Conservation (phyloP, 768 basidiomycete species). For the Lanmaoa rubissima region DNA sequence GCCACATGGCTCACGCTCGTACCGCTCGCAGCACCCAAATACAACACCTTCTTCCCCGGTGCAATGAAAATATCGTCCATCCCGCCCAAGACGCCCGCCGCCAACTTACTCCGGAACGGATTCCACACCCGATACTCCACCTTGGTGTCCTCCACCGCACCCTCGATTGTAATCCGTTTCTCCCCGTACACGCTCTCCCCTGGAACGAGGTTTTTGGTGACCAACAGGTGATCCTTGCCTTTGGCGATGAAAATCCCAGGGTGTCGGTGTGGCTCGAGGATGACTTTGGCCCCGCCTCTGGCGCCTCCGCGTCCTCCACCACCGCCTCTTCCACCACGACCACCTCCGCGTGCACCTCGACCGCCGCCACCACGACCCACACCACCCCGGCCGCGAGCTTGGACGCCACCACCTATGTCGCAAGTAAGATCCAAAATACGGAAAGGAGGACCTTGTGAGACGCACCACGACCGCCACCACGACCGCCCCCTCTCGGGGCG, state of each 20-base stretch:
- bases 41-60: conserved; percentile 94
- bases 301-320: conserved; percentile 70
- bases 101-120: conserved; percentile 95
- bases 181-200: conserved; percentile 99
- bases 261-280: conserved; percentile 95
- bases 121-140: conserved; percentile 99
- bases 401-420: conserved; percentile 25
- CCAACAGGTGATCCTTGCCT: conserved; percentile 95
- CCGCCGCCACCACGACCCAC: conserved; percentile 44
- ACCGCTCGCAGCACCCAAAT: conserved; percentile 96
- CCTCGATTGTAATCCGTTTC: conserved; percentile 90
- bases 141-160: conserved; percentile 75
- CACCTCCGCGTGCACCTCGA: conserved; percentile 45
- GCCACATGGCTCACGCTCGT: conserved; percentile 99
- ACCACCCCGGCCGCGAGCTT: conserved; percentile 34
- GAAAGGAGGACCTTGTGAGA: not conserved
- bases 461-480: conserved; percentile 42
- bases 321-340: conserved; percentile 54
- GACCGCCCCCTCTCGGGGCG: conserved; percentile 39
- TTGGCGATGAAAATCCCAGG: conserved; percentile 94
- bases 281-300: conserved; percentile 80
- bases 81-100: conserved; percentile 94
- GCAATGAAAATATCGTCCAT: conserved; percentile 90
- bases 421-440: not conserved
- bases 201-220: conserved; percentile 97